A percentile compares a stretch with the other conserved stretches of the same genome.
phyloP scores from a whole-genome alignment of 1,139 yeast genomes.

The Nakaseomyces nivariensis region DNA sequence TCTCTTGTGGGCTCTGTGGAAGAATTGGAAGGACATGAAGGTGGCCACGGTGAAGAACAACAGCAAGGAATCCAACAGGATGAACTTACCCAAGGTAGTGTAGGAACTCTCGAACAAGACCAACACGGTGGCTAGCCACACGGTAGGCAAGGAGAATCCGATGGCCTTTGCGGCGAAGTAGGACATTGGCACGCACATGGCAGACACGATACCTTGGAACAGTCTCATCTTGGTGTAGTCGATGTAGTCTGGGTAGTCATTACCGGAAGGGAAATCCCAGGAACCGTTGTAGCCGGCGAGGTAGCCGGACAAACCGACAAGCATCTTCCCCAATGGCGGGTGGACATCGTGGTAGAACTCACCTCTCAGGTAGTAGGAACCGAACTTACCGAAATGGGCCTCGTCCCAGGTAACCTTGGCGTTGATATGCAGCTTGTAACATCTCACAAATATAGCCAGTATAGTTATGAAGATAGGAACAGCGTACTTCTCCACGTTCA shows the following conservation, averaged over 20 bases:
- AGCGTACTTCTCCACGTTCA: conserved; percentile 35
- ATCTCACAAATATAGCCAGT: conserved; percentile 61
- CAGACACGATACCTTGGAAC: conserved; percentile 85
- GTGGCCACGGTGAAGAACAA: conserved; percentile 85
- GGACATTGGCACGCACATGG: conserved; percentile 86
- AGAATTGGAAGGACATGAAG: conserved; percentile 64
- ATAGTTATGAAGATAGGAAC: conserved; percentile 54
- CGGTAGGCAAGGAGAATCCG: conserved; percentile 69
- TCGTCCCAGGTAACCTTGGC: conserved; percentile 90
- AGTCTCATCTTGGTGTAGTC: conserved; percentile 88
- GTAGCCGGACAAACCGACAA: conserved; percentile 89
- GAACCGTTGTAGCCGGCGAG: conserved; percentile 93
- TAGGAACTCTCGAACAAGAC: conserved; percentile 79
- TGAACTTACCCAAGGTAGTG: conserved; percentile 83
- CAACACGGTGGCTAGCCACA: conserved; percentile 84
- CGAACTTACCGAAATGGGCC: conserved; percentile 94
- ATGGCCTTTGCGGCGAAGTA: conserved; percentile 84
- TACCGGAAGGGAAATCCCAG: conserved; percentile 89
- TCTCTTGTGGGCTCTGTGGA: conserved; percentile 58
- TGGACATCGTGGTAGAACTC: conserved; percentile 97
- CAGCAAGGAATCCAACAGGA: conserved; percentile 91
- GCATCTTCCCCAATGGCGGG: conserved; percentile 97
- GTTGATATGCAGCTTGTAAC: conserved; percentile 63
- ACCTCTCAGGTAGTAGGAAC: conserved; percentile 83
- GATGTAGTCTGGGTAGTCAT: conserved; percentile 71